Conservation (phyloP, 257 asterid genomes). For the Nicotiana benthamiana region DNA sequence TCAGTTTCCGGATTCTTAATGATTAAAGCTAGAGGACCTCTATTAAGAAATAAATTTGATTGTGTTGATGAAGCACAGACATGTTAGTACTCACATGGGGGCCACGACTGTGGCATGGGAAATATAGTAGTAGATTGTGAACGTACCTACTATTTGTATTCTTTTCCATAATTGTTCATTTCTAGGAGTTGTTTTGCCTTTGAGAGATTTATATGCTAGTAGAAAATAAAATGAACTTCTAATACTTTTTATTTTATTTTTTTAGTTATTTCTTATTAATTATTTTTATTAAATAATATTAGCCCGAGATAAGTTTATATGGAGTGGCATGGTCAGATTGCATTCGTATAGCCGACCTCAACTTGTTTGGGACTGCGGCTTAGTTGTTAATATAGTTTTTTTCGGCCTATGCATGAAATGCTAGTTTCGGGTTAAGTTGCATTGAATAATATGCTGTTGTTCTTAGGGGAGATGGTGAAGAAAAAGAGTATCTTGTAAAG, state of each 20-base stretch:
- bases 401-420: neutral
- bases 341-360: too few relatives aligned
- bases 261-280: too few relatives aligned
- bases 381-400: too few relatives aligned
- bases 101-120: neutral
- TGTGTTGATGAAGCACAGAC: neutral
- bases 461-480: slow-evolving; percentile 54
- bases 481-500: slow-evolving; percentile 83
- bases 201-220: too few relatives aligned
- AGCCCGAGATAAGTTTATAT: too few relatives aligned
- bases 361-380: too few relatives aligned
- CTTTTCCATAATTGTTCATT: neutral
- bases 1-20: neutral
- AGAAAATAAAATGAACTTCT: too few relatives aligned
- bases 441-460: slow-evolving; percentile 2
- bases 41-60: neutral
- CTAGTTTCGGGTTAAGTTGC: neutral
- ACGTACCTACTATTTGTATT: neutral
- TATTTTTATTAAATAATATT: too few relatives aligned
- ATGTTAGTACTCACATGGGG: neutral
- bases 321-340: too few relatives aligned
- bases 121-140: neutral
- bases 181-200: too few relatives aligned
- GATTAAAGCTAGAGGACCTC: neutral
- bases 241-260: too few relatives aligned